These are phyloP conservation scores for Lablab purpureus DNA, from an alignment of 306 rosid genomes.

Conservation along the genomic window DNA sequence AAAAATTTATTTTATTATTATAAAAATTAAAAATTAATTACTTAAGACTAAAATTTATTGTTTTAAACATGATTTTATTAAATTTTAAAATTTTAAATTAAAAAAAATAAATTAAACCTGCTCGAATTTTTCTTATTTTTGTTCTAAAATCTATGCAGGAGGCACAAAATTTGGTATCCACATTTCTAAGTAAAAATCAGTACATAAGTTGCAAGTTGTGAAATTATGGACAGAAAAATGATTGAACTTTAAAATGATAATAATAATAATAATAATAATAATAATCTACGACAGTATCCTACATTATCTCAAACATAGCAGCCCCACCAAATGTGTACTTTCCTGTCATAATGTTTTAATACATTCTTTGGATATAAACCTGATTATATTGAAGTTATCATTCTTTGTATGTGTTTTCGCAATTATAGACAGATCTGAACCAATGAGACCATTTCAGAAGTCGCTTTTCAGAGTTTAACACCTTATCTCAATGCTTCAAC, in stretches of 20 bases:
- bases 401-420: not conserved
- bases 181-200: too few relatives aligned
- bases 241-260: not conserved
- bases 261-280: not conserved
- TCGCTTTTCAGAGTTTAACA: not conserved
- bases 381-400: not conserved
- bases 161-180: too few relatives aligned
- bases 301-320: not conserved
- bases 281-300: not conserved
- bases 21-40: too few relatives aligned
- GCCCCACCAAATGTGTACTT: not conserved
- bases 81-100: too few relatives aligned
- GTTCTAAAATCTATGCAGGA: too few relatives aligned
- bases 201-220: too few relatives aligned
- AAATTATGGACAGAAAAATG: not conserved
- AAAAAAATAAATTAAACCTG: too few relatives aligned
- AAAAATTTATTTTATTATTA: too few relatives aligned
- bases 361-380: not conserved
- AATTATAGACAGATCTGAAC: not conserved
- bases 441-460: not conserved
- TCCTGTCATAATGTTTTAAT: not conserved
- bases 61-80: too few relatives aligned
- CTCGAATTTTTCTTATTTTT: too few relatives aligned
- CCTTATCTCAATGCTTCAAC: not conserved
- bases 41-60: too few relatives aligned